Conservation (phyloP, 1,284 basidiomycete genomes). For the Phlebopus sp. region DNA sequence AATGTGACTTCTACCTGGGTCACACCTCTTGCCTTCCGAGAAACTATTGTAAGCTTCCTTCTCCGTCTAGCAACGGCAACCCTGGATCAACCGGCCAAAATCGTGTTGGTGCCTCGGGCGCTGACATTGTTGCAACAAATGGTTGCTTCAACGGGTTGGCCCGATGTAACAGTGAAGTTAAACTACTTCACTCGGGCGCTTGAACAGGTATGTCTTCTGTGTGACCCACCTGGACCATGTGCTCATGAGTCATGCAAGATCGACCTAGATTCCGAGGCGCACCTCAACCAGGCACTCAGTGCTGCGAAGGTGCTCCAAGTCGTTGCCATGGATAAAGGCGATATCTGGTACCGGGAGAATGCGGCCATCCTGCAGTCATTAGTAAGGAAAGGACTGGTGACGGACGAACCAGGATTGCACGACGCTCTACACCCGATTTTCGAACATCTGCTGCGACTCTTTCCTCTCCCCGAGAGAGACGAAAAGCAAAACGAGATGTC, state of each 20-base stretch:
- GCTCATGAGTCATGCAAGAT: constrained; percentile 43
- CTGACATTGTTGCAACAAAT: constrained; percentile 81
- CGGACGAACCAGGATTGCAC: constrained; percentile 74
- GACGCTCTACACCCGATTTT: constrained; percentile 83
- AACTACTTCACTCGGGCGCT: constrained; percentile 84
- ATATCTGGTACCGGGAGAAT: constrained; percentile 82
- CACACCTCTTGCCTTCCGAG: constrained; percentile 78
- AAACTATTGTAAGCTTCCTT: constrained; percentile 91
- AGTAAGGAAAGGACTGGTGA: constrained; percentile 83
- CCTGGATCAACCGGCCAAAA: constrained; percentile 63
- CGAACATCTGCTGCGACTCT: constrained; percentile 81
- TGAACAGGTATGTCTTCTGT: constrained; percentile 59
- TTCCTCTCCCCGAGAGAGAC: constrained; percentile 81
- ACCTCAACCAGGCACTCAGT: constrained; percentile 72
- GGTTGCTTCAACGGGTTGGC: constrained; percentile 82
- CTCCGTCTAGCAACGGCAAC: constrained; percentile 83
- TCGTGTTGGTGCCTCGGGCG: constrained; percentile 72
- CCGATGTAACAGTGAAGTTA: constrained; percentile 91
- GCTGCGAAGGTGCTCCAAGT: constrained; percentile 90
- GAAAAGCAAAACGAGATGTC: constrained; percentile 68
- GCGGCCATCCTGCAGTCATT: constrained; percentile 83
- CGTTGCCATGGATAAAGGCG: constrained; percentile 80
- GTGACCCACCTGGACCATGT: not conserved
- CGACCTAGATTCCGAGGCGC: constrained; percentile 69
- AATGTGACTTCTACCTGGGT: constrained; percentile 47